Conservation (phyloP, 139 green algal genomes). For the Zygnema cylindricum region DNA sequence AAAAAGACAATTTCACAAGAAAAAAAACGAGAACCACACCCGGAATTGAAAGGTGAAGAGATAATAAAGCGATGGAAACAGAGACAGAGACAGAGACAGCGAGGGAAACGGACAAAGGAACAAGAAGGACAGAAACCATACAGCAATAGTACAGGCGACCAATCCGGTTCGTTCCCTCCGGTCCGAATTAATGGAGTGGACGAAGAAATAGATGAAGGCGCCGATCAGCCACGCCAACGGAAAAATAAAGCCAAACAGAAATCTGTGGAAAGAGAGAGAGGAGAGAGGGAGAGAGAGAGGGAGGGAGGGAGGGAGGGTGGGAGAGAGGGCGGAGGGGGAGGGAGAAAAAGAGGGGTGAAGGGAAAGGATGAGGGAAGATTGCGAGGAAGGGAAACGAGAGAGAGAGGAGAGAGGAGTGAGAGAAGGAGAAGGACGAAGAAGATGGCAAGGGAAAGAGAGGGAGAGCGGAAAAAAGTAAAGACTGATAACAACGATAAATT, state of each 20-base stretch:
- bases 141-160: background rate
- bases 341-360: background rate
- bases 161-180: background rate
- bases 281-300: background rate
- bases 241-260: background rate
- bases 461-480: background rate
- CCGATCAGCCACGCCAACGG: background rate
- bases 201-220: conserved; percentile 2
- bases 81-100: too few relatives aligned
- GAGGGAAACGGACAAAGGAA: too few relatives aligned
- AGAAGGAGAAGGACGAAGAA: background rate
- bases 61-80: too few relatives aligned
- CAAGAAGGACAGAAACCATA: too few relatives aligned
- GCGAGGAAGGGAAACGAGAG: background rate
- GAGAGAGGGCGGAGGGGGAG: background rate
- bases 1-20: too few relatives aligned
- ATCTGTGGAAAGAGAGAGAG: background rate
- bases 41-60: too few relatives aligned
- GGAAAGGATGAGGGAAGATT: background rate
- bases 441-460: background rate
- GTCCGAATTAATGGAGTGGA: conserved; percentile 1
- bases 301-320: background rate
- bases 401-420: background rate
- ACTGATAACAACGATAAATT: too few relatives aligned
- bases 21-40: too few relatives aligned